A percentile compares a stretch with the other conserved stretches of the same genome.
These are phyloP conservation scores for Lyophyllum decastes DNA, from an alignment of 768 basidiomycete species.

Conservation along the genomic window DNA sequence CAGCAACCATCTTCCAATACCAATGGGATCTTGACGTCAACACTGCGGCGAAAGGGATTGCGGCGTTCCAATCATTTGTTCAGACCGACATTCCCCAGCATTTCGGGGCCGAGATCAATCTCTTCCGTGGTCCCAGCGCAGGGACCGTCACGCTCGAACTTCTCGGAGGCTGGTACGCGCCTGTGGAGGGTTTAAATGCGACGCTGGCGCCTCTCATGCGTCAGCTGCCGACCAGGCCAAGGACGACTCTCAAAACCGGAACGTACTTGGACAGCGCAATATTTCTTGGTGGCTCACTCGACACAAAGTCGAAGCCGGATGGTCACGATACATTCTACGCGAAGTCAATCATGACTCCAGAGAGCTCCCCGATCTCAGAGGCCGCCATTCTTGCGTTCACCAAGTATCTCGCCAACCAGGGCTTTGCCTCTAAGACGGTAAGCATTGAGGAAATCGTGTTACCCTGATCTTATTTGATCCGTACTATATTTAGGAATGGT, in stretches of 20 bases:
- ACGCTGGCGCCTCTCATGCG: slow-evolving; percentile 15
- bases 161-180: slow-evolving; percentile 28
- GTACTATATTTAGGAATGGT: slow-evolving; percentile 34
- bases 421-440: slow-evolving; percentile 30
- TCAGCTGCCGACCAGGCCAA: slow-evolving; percentile 13
- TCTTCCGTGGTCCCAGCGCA: slow-evolving; percentile 26
- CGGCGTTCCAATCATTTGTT: slow-evolving; percentile 36
- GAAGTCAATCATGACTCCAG: slow-evolving; percentile 34
- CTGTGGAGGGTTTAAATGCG: slow-evolving; percentile 6
- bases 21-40: slow-evolving; percentile 35
- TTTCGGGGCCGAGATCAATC: slow-evolving; percentile 34
- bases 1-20: slow-evolving; percentile 27
- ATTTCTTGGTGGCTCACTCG: slow-evolving; percentile 17
- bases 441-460: too few species aligned
- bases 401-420: slow-evolving; percentile 35
- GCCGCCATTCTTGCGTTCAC: slow-evolving; percentile 32
- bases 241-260: slow-evolving; percentile 13
- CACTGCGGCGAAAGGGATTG: slow-evolving; percentile 31
- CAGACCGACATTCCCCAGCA: slow-evolving; percentile 32
- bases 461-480: too few species aligned
- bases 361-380: slow-evolving; percentile 28
- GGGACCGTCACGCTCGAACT: slow-evolving; percentile 32
- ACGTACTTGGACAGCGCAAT: slow-evolving; percentile 17
- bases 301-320: slow-evolving; percentile 23
- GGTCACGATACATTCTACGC: slow-evolving; percentile 33